phyloP scores from a whole-genome alignment of 345 rosid genomes.

The Eutrema heterophyllum region DNA sequence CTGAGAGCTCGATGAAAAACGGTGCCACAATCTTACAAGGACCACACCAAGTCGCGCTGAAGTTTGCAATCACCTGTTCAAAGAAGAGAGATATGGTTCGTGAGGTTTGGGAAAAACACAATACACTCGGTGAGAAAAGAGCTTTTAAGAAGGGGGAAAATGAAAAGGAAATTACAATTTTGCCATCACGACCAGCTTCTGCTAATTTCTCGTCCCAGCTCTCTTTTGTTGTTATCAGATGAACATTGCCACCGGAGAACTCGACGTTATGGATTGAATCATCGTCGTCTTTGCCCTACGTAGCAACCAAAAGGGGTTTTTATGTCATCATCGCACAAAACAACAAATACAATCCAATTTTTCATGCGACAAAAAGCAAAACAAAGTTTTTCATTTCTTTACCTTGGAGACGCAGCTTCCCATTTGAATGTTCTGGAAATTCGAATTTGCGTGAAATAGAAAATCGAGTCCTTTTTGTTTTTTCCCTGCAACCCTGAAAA shows the following conservation, averaged over 20 bases:
- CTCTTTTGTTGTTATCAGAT: constrained; percentile 53
- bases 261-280: constrained; percentile 45
- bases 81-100: neutral
- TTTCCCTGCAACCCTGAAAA: neutral
- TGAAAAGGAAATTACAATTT: constrained; percentile 40
- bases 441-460: constrained; percentile 11
- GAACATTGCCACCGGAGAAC: constrained; percentile 57
- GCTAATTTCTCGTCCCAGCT: constrained; percentile 67
- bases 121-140: neutral
- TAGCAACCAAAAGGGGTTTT: neutral
- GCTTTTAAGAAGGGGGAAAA: too few species aligned
- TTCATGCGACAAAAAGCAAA: neutral
- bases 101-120: neutral
- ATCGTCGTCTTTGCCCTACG: constrained; percentile 33
- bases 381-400: neutral
- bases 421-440: constrained; percentile 33
- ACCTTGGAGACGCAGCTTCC: constrained; percentile 48
- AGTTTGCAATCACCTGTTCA: constrained; percentile 71
- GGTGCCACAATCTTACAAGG: constrained; percentile 77
- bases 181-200: constrained; percentile 65
- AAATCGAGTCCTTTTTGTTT: neutral
- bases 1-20: constrained; percentile 57
- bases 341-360: neutral
- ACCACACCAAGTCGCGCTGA: constrained; percentile 90
- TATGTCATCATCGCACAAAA: neutral